phyloP scores from a whole-genome alignment of 73 alveolate species.

The Stentor coeruleus region DNA sequence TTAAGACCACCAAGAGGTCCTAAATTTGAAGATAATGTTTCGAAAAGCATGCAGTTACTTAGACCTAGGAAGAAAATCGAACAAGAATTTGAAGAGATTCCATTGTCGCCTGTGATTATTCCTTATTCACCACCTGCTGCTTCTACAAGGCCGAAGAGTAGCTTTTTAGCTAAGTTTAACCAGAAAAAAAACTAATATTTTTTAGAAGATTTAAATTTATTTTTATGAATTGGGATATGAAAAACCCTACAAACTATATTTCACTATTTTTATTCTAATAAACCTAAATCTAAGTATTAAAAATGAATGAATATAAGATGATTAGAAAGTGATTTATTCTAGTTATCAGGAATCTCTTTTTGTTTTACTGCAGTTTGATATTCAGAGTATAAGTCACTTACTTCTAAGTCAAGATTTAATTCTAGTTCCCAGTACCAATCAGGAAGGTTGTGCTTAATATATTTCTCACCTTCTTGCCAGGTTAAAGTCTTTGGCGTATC shows the following conservation, averaged over 20 bases:
- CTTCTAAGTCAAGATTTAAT: not conserved
- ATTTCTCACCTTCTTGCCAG: conserved; percentile 22
- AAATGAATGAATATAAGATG: too few species aligned
- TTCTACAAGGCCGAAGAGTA: not conserved
- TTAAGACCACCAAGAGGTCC: too few species aligned
- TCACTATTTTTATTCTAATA: not conserved
- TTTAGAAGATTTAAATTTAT: too few species aligned
- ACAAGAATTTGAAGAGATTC: too few species aligned
- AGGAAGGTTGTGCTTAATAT: not conserved
- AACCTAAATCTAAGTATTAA: not conserved
- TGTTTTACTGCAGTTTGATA: not conserved
- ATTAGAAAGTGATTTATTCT: not conserved
- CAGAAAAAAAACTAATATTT: too few species aligned
- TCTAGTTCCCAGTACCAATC: conserved; percentile 18
- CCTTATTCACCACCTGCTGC: not conserved
- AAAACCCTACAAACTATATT: not conserved
- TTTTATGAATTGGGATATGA: not conserved
- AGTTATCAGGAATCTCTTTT: not conserved
- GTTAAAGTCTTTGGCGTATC: not conserved
- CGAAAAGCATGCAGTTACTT: too few species aligned
- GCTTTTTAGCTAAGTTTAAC: not conserved
- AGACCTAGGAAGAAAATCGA: too few species aligned
- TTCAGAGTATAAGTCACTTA: not conserved
- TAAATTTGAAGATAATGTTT: too few species aligned
- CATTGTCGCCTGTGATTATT: too few species aligned